Percentiles rank a stretch among this genome's conserved stretches.
Conservation (phyloP, 2,329 filamentous ascomycete species). For the Neonectria punicea region DNA sequence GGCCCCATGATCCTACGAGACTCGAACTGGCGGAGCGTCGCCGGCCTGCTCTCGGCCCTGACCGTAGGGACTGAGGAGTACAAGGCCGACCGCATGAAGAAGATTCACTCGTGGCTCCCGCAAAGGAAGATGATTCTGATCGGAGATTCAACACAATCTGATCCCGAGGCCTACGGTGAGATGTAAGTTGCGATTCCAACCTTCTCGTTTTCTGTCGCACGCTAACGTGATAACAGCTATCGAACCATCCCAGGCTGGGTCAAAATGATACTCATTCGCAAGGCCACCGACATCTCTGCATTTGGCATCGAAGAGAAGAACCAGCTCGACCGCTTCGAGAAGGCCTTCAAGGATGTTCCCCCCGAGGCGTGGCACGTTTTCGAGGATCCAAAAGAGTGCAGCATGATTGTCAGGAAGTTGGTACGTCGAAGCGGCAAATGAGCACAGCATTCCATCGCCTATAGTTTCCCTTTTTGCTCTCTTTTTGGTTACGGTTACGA, state of each 20-base stretch:
- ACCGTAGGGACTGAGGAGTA: conserved; percentile 86
- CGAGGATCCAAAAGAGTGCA: conserved; percentile 76
- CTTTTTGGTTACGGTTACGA: background rate
- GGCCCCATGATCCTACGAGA: conserved; percentile 89
- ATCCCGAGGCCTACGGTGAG: conserved; percentile 90
- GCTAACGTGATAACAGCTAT: conserved; percentile 55
- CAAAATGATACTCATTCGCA: conserved; percentile 84
- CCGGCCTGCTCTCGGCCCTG: conserved; percentile 80
- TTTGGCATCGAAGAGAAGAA: conserved; percentile 79
- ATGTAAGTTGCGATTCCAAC: conserved; percentile 61
- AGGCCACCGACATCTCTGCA: conserved; percentile 78
- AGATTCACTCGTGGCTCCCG: conserved; percentile 83
- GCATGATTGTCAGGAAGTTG: conserved; percentile 44
- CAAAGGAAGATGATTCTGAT: conserved; percentile 82
- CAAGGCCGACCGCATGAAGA: conserved; percentile 82
- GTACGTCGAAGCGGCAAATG: conserved; percentile 27
- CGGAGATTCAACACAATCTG: conserved; percentile 90
- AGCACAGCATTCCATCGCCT: background rate
- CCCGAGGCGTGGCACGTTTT: conserved; percentile 82
- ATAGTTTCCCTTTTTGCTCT: background rate
- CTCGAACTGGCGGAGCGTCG: conserved; percentile 84
- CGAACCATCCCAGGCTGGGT: conserved; percentile 80
- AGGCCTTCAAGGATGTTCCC: conserved; percentile 82
- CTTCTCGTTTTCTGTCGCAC: background rate
- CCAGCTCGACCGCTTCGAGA: conserved; percentile 79